A percentile compares a stretch with the other conserved stretches of the same genome.
Conservation (phyloP, 495 filamentous ascomycete genomes). For the Xylaria sp. region DNA sequence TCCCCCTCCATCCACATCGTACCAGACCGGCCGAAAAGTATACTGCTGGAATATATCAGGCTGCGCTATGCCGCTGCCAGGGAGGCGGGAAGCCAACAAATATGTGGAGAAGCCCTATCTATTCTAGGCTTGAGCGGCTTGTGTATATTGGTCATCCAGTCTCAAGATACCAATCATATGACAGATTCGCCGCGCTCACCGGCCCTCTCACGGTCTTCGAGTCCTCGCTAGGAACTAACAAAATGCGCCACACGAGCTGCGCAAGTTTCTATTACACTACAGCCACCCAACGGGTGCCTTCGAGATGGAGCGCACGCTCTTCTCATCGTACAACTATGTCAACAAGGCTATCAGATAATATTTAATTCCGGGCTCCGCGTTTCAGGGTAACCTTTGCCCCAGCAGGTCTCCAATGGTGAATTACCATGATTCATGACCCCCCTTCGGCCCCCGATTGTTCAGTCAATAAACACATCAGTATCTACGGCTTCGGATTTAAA, state of each 20-base stretch:
- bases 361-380: background rate
- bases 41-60: background rate
- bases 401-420: background rate
- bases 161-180: background rate
- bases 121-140: background rate
- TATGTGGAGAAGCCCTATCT: background rate
- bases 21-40: background rate
- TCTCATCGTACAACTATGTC: background rate
- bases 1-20: background rate
- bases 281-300: background rate
- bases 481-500: background rate
- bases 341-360: background rate
- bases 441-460: background rate
- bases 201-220: background rate
- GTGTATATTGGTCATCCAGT: background rate
- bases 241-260: background rate
- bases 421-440: conserved; percentile 2
- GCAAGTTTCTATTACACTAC: background rate
- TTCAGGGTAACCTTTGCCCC: background rate
- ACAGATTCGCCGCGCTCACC: background rate
- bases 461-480: conserved; percentile 3
- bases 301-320: background rate
- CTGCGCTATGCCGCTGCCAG: background rate
- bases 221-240: background rate
- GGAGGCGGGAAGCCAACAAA: background rate